A percentile compares a stretch with the other conserved stretches of the same genome.
phyloP scores from a whole-genome alignment of 2,329 filamentous ascomycete genomes.

The Thyridium curvatum region DNA sequence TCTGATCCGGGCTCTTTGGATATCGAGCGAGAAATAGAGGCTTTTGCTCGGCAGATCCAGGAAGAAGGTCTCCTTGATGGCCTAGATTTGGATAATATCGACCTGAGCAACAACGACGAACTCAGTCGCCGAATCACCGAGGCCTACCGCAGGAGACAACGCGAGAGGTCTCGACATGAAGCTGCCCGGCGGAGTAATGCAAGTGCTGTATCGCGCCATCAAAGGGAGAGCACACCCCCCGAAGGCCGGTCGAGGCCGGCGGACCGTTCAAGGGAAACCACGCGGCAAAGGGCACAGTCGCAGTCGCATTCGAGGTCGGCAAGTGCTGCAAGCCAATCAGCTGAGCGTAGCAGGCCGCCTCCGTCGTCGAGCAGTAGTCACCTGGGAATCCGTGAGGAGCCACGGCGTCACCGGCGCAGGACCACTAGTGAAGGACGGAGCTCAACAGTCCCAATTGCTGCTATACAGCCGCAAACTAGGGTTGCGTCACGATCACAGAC shows the following conservation, averaged over 20 bases:
- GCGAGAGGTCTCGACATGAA: constrained; percentile 48
- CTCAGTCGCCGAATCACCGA: constrained; percentile 87
- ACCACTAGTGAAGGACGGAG: constrained; percentile 51
- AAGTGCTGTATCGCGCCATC: constrained; percentile 28
- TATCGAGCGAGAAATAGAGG: constrained; percentile 82
- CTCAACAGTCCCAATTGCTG: constrained; percentile 40
- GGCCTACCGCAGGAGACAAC: constrained; percentile 73
- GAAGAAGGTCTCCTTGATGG: constrained; percentile 74
- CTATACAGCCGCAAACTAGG: constrained; percentile 33
- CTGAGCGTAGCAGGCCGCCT: constrained; percentile 47
- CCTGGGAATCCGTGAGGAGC: constrained; percentile 43
- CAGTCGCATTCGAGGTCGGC: constrained; percentile 31
- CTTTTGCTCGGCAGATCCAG: constrained; percentile 73
- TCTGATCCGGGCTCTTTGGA: constrained; percentile 71
- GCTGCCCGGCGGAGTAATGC: constrained; percentile 35
- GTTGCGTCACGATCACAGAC: constrained; percentile 58
- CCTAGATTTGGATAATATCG: constrained; percentile 82
- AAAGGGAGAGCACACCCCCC: constrained; percentile 9
- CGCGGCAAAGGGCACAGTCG: constrained; percentile 29
- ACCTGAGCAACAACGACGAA: constrained; percentile 78
- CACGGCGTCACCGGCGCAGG: constrained; percentile 36
- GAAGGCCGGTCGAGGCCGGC: constrained; percentile 10
- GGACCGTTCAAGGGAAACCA: constrained; percentile 16
- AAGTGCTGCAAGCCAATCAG: constrained; percentile 35
- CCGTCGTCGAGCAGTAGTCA: constrained; percentile 36